Conservation (phyloP, 2,329 filamentous ascomycete genomes). For the Colletotrichum brevisporum region DNA sequence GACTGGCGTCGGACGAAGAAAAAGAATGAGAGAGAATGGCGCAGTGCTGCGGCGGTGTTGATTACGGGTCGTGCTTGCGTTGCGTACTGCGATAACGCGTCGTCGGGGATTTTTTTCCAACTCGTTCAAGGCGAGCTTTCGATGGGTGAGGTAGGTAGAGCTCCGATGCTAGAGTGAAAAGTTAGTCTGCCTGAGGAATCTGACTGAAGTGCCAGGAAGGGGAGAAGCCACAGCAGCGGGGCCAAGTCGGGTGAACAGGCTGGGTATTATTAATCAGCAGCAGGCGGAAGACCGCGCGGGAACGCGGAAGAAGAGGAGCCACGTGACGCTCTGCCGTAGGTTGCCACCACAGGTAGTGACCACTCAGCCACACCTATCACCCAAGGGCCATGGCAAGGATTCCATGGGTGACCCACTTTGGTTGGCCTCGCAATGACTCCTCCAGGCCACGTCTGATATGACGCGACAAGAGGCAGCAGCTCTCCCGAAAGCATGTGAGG, state of each 20-base stretch:
- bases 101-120: conserved; percentile 7
- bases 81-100: conserved; percentile 36
- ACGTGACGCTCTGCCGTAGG: conserved; percentile 19
- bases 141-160: conserved; percentile 15
- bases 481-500: conserved; percentile 14
- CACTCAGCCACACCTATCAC: conserved; percentile 21
- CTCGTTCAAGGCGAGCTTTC: conserved; percentile 15
- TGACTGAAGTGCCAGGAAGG: conserved; percentile 25
- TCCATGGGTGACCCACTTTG: conserved; percentile 2
- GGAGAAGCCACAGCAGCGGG: conserved; percentile 25
- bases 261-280: conserved; percentile 7
- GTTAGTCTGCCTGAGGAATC: conserved; percentile 38
- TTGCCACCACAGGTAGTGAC: not conserved
- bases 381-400: no score
- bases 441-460: not conserved
- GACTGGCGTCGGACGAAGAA: not conserved
- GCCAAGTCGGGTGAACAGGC: no score
- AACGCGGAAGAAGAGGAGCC: not conserved
- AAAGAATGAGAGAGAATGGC: not conserved
- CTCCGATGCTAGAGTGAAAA: conserved; percentile 36
- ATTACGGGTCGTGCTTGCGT: conserved; percentile 20
- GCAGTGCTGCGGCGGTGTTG: conserved; percentile 7
- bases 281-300: no score
- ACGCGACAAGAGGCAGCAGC: conserved; percentile 12
- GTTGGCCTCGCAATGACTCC: conserved; percentile 12